These are phyloP conservation scores for Oryza punctata DNA, from an alignment of 176 grass and related monocot species.

Conservation along the genomic window DNA sequence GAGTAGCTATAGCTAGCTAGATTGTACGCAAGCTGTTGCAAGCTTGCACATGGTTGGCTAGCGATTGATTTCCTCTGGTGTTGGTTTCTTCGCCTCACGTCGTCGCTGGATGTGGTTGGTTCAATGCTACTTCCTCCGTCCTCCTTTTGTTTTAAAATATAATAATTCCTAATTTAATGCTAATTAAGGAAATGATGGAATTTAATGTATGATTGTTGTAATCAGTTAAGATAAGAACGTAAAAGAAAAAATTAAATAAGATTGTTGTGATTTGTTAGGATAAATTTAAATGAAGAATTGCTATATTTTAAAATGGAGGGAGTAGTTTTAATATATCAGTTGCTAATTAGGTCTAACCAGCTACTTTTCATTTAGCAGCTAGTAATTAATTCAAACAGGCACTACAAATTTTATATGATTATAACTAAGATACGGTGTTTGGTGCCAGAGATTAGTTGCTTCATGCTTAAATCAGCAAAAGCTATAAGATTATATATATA, in stretches of 20 bases:
- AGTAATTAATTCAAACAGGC: conserved; percentile 15
- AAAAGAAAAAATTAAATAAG: no score
- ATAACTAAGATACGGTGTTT: conserved; percentile 41
- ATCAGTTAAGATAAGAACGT: no score
- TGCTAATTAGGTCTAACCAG: conserved; percentile 29
- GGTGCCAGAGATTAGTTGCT: conserved; percentile 45
- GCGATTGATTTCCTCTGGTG: not conserved
- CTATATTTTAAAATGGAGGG: no score
- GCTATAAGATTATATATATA: conserved; percentile 6
- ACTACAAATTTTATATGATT: conserved; percentile 33
- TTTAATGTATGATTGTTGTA: no score
- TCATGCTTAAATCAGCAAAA: conserved; percentile 43
- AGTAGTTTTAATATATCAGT: conserved; percentile 35
- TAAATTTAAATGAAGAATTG: no score
- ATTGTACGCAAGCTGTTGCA: conserved; percentile 33
- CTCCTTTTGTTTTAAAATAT: no score
- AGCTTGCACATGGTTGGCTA: conserved; percentile 25
- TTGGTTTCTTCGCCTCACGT: conserved; percentile 14
- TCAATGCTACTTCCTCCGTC: not conserved
- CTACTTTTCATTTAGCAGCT: conserved; percentile 12
- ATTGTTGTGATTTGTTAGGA: no score
- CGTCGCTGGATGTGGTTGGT: conserved; percentile 19
- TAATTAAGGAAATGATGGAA: no score
- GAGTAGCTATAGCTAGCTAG: not conserved
- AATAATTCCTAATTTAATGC: no score